Base-by-base conservation (phyloP, 306 rosid species). In the Malus sieversii region DNA sequence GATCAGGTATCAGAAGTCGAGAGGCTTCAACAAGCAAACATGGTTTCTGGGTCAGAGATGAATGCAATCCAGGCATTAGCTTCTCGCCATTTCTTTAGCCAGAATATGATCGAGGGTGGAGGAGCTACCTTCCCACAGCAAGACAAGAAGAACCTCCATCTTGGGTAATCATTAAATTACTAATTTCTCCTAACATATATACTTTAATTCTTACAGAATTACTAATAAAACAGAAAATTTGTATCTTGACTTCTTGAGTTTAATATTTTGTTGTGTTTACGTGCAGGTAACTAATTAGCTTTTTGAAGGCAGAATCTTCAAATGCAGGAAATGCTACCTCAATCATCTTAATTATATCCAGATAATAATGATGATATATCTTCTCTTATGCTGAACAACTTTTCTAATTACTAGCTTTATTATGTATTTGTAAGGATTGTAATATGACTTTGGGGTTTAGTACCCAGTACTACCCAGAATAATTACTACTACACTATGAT, bases 61-160 rank as follows among this genome's bases (percentile, higher is more conserved):
- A 88, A 74, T 80, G 93, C 96, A 22, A 87, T 91, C 4, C 95
- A 92, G 13, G 95, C 93, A 57, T 83, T 94, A 64, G 91, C 90
- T 68, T 94, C 98, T 23, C 89, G 93, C 53, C 90, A 92, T 83
- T 90, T 88, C 89, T 94, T 94, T 78, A 78, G 70, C 73, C 89
- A 86, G 20, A 75, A 59, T 82, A 80, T 92, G 71, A 75, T 90
- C 22, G 96, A 92, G 65, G 84, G 64, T 73, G 90, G 86, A 70
- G 90, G 84, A 72, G 10, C 85, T 73, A 75, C 89, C 76, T 92
- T 76, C 90, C 77, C 93, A 30, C 98, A 89, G 51, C 79, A 77
- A 66, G 97, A 87, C 84, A 89, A 92, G 84, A 95, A 92, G 84
- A 85, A 89, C n/a, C 97, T 92, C 73, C 97, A 90, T 82, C 92